Percentiles rank a stretch among this genome's conserved stretches.
Evolutionary conservation across 75 land plant genomes (phyloP).

Genomic region (Larix kaempferi): DNA sequence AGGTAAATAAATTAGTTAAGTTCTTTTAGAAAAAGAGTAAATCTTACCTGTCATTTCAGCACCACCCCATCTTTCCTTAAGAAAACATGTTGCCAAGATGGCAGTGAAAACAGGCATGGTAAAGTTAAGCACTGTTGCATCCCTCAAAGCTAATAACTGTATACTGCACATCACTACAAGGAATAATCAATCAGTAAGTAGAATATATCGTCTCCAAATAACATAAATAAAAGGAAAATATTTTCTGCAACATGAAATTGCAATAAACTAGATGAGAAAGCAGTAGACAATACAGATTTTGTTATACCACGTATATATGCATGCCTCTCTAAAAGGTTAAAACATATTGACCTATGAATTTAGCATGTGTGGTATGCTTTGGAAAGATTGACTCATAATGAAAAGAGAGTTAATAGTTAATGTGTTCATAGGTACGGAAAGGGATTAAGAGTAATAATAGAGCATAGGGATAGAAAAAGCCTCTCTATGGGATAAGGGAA

Average conservation of each 20-base stretch:
- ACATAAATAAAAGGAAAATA: background rate
- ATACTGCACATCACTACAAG: slow-evolving; percentile 27
- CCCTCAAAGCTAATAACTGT: slow-evolving; percentile 34
- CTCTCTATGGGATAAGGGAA: background rate
- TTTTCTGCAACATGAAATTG: background rate
- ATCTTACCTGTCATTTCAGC: slow-evolving; percentile 20
- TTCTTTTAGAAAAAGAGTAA: background rate
- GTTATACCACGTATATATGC: background rate
- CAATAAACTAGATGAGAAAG: background rate
- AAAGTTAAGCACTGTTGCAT: slow-evolving; percentile 41
- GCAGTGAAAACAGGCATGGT: slow-evolving; percentile 37
- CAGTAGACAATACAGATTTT: background rate
- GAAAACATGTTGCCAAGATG: slow-evolving; percentile 24
- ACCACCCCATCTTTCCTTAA: slow-evolving; percentile 28
- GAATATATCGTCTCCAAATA: background rate
- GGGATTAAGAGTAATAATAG: background rate
- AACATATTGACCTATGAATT: background rate
- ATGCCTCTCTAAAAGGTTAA: background rate
- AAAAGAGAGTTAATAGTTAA: too few relatives aligned
- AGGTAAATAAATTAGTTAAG: background rate
- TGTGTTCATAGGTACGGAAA: background rate
- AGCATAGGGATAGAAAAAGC: background rate
- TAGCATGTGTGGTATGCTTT: background rate
- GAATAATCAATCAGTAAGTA: slow-evolving; percentile 15
- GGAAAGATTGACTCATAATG: too few relatives aligned